phyloP scores from a whole-genome alignment of 2,329 filamentous ascomycete genomes.

The Achaetomium macrosporum region DNA sequence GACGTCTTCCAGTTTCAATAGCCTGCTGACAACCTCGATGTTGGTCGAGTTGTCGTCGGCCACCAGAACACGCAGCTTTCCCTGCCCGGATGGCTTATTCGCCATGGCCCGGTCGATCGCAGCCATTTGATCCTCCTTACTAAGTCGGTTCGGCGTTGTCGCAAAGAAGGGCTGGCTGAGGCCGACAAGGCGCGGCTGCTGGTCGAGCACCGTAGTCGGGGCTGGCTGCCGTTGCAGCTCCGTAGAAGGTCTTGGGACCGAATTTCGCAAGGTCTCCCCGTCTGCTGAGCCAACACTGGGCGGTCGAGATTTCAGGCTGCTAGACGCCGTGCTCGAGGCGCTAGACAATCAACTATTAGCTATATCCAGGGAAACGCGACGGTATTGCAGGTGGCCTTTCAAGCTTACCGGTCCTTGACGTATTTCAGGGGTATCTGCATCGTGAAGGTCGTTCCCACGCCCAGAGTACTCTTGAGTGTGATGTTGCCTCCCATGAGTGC shows the following conservation, averaged over 20 bases:
- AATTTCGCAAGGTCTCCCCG: constrained; percentile 31
- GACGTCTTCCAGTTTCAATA: constrained; percentile 71
- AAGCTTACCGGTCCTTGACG: constrained; percentile 57
- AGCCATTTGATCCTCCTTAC: constrained; percentile 55
- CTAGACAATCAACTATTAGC: constrained; percentile 27
- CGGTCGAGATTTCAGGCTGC: constrained; percentile 46
- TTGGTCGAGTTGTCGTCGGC: constrained; percentile 64
- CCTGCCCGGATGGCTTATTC: constrained; percentile 46
- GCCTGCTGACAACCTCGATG: constrained; percentile 52
- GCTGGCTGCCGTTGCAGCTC: constrained; percentile 26
- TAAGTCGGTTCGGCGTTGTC: constrained; percentile 35
- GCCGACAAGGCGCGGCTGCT: constrained; percentile 73
- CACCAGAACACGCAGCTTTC: constrained; percentile 74
- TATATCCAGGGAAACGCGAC: not conserved
- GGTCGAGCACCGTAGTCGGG: constrained; percentile 46
- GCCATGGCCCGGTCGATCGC: constrained; percentile 61
- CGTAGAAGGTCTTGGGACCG: constrained; percentile 23
- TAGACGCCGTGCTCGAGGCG: constrained; percentile 49
- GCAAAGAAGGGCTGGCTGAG: constrained; percentile 78
- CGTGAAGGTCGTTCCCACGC: constrained; percentile 72
- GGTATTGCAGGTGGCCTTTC: not conserved
- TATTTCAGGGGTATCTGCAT: constrained; percentile 78
- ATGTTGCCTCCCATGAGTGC: constrained; percentile 77
- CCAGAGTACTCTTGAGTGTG: constrained; percentile 62
- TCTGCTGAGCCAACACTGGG: constrained; percentile 41